Base-by-base conservation (phyloP, 805 yeast species). In the Cyberlindnera xylosilytica region DNA sequence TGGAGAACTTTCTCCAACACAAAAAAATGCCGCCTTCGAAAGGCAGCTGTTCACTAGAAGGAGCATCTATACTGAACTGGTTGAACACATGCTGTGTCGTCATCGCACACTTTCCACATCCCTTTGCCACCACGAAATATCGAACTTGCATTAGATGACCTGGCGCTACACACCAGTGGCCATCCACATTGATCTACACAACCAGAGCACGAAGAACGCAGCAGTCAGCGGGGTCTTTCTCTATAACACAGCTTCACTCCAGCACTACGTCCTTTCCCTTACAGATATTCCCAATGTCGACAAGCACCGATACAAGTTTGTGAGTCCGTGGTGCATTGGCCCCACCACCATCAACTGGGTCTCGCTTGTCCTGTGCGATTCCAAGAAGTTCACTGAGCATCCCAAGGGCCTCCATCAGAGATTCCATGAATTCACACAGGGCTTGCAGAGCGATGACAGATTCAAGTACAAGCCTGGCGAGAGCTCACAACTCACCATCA, bases 91-190 rank as follows among this genome's bases (percentile, higher is more conserved):
- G 32, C 32, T 7, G n/a, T 29, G 32, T 19, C 16, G 32, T 7
- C 32, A 29, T 29, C 32, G 32, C 32, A 29, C 32, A 22, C 24
- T 22, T 10, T 8, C 24, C 24, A 8, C 24, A 22, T 8, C 7
- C 7, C 30, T 12, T 27, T 15, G 8, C 13, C 9, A 6, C 30
- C 13, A n/a, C 32, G 16, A 27, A 11, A 29, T 19, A 29, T 13
- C 8, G 9, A 29, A 6, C 18, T 29, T 29, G 32, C n/a, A 27
- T 29, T 29, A 29, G 39, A 43, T 43, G 47, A 34, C 36, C 20
- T 44, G 62, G 62, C 23, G 44, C 24, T 56, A 54, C 30, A 40
- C 54, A 7, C 59, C 61, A 7, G 50, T 57, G 31, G 50, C 60
- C 15, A 51, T 58, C 29, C 62, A 57, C 34, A 42, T 49, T 17